Percentiles rank a stretch among this genome's conserved stretches.
Evolutionary conservation across 2,329 filamentous ascomycete species (phyloP).

Genomic region (Cladosporium phlei): DNA sequence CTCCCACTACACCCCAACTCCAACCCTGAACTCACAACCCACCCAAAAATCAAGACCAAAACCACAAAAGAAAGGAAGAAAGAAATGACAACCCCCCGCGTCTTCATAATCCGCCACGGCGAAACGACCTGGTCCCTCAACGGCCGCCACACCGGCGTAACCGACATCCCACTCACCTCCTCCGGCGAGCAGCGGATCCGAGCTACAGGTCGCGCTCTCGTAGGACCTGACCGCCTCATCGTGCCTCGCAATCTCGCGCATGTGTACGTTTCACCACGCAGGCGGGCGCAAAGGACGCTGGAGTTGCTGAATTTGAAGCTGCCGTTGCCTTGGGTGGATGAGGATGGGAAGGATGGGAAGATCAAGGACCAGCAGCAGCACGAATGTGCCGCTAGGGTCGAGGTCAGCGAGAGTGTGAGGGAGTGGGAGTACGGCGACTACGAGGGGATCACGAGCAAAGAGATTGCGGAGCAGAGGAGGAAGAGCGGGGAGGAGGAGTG

Average conservation of each 20-base stretch:
- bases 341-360: constrained; percentile 23
- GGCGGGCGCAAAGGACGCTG: constrained; percentile 81
- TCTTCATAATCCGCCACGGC: constrained; percentile 68
- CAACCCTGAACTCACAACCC: neutral
- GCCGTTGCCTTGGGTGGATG: constrained; percentile 61
- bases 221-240: constrained; percentile 79
- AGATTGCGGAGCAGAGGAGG: constrained; percentile 47
- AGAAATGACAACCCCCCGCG: constrained; percentile 44
- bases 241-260: constrained; percentile 76
- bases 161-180: constrained; percentile 77
- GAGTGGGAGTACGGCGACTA: constrained; percentile 63
- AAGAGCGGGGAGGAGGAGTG: constrained; percentile 54
- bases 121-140: constrained; percentile 96
- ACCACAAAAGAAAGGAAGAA: neutral
- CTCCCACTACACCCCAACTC: too few species aligned
- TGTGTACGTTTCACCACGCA: constrained; percentile 87
- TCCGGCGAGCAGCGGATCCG: constrained; percentile 59
- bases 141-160: constrained; percentile 71
- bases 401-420: constrained; percentile 48
- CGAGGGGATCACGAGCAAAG: constrained; percentile 51
- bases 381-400: constrained; percentile 46
- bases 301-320: constrained; percentile 70
- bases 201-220: constrained; percentile 72
- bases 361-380: constrained; percentile 23
- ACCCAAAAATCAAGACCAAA: neutral